Conservation (phyloP, 2,329 filamentous ascomycete species). For the Xylogone sp. region DNA sequence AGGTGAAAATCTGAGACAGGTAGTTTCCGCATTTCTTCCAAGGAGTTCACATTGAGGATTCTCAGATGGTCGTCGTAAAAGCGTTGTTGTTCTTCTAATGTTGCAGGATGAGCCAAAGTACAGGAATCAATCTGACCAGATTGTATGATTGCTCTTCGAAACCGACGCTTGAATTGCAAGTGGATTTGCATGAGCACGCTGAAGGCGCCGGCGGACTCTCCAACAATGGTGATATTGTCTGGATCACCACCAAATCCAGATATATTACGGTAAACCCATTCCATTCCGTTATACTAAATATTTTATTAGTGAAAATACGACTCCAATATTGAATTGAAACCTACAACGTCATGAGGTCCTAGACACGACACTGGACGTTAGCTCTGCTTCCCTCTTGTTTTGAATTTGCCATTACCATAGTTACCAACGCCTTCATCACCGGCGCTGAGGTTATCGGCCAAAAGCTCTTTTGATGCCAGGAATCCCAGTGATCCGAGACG, state of each 20-base stretch:
- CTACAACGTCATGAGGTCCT: background rate
- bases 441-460: background rate
- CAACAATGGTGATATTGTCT: slow-evolving; percentile 54
- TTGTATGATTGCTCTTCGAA: background rate
- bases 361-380: background rate
- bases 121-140: background rate
- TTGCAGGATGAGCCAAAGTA: background rate
- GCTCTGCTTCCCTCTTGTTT: background rate
- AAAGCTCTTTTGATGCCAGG: slow-evolving; percentile 7
- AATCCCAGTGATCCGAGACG: slow-evolving; percentile 6
- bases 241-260: slow-evolving; percentile 53
- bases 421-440: background rate
- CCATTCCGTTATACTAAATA: slow-evolving; percentile 45
- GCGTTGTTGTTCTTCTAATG: slow-evolving; percentile 2
- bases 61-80: slow-evolving; percentile 8
- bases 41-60: slow-evolving; percentile 2
- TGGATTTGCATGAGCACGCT: slow-evolving; percentile 1
- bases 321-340: background rate
- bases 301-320: background rate
- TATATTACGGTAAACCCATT: slow-evolving; percentile 56
- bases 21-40: background rate
- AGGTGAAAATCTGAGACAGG: background rate
- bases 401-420: background rate
- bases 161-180: background rate
- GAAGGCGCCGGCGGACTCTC: slow-evolving; percentile 47